Base-by-base conservation (phyloP, 176 grass and related monocot species). In the Chrysopogon serrulatus region DNA sequence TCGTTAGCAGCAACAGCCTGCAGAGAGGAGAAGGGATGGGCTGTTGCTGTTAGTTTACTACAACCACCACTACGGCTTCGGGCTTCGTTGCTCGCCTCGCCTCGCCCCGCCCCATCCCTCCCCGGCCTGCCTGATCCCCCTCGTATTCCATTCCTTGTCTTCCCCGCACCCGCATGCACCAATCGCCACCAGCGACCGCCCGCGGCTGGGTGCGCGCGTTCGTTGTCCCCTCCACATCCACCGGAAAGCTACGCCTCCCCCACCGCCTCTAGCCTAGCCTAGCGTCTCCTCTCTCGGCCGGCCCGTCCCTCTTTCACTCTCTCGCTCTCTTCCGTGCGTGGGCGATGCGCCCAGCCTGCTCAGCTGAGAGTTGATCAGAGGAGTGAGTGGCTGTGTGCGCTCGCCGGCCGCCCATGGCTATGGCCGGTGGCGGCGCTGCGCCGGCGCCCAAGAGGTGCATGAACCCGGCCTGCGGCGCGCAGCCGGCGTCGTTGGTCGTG, bases 401-500 rank as follows among this genome's bases (percentile, higher is more conserved):
- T 65, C 27, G 40, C 39, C 57, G 6, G 21, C 28, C 14, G 39
- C 26, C 53, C 72, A 88, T 88, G 83, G 65, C 71, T 54, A 86
- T 90, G 88, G 39, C 84, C 13, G 71, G 53, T 18, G 83, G 31
- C 26, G 83, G 31, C 26, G 41, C 79, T 10, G 77, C 48, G 24
- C 79, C 79, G 76, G 78, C 54, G 33, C 59, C 47, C n/a, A 86
- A 63, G 74, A 54, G 91, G 87, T 99, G 97, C 79, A 96, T 94
- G 93, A 99, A 99, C 87, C 74, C 77, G 42, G 88, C 68, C 33
- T 99, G 97, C 64, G 85, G 86, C 65, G 86, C 81, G 28, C 65
- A 76, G 76, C 62, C 85, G n/a, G 69, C 85, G 78, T 47, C 85
- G 19, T 64, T 87, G 15, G 30, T 57, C 24, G 27, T 70, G 30